Evolutionary conservation across 768 basidiomycete species (phyloP), one percentile per base, ranked within the genome.

Genomic region (Cubamyces sp.): DNA sequence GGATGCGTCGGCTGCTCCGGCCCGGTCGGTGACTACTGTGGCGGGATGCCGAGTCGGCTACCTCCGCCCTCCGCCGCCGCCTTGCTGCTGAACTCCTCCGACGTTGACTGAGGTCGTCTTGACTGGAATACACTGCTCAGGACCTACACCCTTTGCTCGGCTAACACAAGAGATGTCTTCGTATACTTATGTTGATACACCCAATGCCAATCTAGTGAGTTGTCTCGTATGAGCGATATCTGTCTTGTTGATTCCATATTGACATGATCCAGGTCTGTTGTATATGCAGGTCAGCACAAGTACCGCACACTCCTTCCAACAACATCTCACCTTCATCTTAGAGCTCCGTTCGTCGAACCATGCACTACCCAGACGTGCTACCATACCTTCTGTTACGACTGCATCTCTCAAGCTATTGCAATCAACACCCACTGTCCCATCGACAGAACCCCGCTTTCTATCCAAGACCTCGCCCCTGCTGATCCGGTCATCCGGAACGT

Each of bases 321-420:
- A 30, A 21, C 69, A 23, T 11, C 43, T 54, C 40, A 34, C 8
- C 14, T 19, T n/a, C 30, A 89, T 88, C 90, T 88, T 23, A 79
- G 68, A 28, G 48, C 60, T 57, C 91, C 92, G 3, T 94, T 95
- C 69, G 75, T 85, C 8, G 84, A 92, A 30, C 94, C 94, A 11
- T 82, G 81, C 1, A 90, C 90, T 0, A 87, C 91, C 0, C 81
- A 75, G 42, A 84, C 87, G 8, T 96, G 94, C 68, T 79, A 83
- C 61, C 94, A 94, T 71, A 96, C 92, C 0, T 96, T 96, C 73
- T 96, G 94, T 73, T 75, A 75, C n/a, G 87, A 85, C 30, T 96
- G 94, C 70, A 91, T 95, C 62, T 67, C 77, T n/a, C 78, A 80
- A 52, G 90, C 94, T 0, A 80, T 96, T 3, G 72, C 74, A 14